Percentiles rank a stretch among this genome's conserved stretches.
These are phyloP conservation scores for Trichothecium sympodiale DNA, from an alignment of 2,329 filamentous ascomycete species.

Conservation along the genomic window DNA sequence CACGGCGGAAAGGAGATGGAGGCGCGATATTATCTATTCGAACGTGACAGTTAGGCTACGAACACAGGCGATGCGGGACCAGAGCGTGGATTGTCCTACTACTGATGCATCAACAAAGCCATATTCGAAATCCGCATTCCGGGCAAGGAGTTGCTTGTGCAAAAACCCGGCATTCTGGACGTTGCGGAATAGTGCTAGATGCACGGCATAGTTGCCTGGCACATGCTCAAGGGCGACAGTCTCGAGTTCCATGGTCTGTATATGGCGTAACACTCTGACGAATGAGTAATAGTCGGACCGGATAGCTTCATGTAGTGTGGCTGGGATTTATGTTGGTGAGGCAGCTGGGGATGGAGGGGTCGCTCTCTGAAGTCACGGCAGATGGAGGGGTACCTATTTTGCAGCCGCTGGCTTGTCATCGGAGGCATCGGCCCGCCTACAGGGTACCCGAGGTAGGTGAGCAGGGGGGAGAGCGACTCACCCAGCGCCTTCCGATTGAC, in stretches of 20 bases:
- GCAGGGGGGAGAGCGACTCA: too few relatives aligned
- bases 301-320: too few relatives aligned
- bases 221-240: slow-evolving; percentile 66
- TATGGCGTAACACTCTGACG: too few relatives aligned
- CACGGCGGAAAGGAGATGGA: slow-evolving; percentile 63
- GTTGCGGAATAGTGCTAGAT: slow-evolving; percentile 64
- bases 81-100: slow-evolving; percentile 31
- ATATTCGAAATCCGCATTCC: slow-evolving; percentile 82
- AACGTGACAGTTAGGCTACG: not conserved
- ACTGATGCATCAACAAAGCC: slow-evolving; percentile 81
- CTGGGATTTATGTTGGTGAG: too few relatives aligned
- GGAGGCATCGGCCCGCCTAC: too few relatives aligned
- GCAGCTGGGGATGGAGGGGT: too few relatives aligned
- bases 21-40: slow-evolving; percentile 54
- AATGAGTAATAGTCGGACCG: too few relatives aligned
- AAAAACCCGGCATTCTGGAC: slow-evolving; percentile 70
- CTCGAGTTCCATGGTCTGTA: slow-evolving; percentile 53
- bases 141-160: slow-evolving; percentile 71
- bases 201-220: slow-evolving; percentile 53
- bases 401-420: too few relatives aligned
- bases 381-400: too few relatives aligned
- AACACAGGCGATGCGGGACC: not conserved
- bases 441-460: too few relatives aligned
- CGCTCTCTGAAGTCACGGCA: too few relatives aligned
- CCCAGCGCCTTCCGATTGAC: too few relatives aligned